Base-by-base conservation (phyloP, 2,329 filamentous ascomycete species). In the Chrysoporthe deuterocubensis region DNA sequence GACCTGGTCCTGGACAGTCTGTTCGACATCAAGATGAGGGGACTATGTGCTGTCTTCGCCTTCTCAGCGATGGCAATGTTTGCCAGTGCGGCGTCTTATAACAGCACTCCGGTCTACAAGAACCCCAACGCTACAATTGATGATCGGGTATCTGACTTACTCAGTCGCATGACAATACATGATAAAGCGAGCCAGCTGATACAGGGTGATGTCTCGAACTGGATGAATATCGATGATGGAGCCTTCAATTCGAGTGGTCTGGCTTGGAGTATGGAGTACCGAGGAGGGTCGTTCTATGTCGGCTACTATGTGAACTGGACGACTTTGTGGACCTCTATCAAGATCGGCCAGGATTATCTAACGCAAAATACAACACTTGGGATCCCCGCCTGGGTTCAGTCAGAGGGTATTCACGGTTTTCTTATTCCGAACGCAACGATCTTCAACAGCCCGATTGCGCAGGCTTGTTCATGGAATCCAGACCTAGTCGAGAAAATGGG, bases 401-500 rank as follows among this genome's bases (percentile, higher is more conserved):
- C 87, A 3, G 91, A 94, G 78, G 90, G 88, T 48, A 90, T 93
- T 57, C 91, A 93, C 73, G 91, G 90, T 1, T 89, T 93, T 71
- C 80, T 92, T 43, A 85, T 90, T 56, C 85, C 86, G 11, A 93
- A 93, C 75, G 90, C 90, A 2, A 93, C 91, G 1, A 91, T 93
- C 68, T 94, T 93, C 81, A 93, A 93, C 78, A 92, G 89, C 1
- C 91, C 91, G 0, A 92, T 93, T 72, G 90, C 82, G 8, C 87
- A 91, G 64, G 90, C 87, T 18, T 92, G 89, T 73, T 90, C 90
- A 0, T 93, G 89, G 80, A 91, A 93, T 74, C 85, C 85, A 0
- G 82, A 80, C 52, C 78, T 92, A 16, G 80, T 92, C 3, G 78
- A 88, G 71, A 84, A 90, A 71, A 92, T 93, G 90, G 90, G 83